These are phyloP conservation scores for Candolleomyces aberdarensis DNA, from an alignment of 768 basidiomycete species.

Conservation along the genomic window DNA sequence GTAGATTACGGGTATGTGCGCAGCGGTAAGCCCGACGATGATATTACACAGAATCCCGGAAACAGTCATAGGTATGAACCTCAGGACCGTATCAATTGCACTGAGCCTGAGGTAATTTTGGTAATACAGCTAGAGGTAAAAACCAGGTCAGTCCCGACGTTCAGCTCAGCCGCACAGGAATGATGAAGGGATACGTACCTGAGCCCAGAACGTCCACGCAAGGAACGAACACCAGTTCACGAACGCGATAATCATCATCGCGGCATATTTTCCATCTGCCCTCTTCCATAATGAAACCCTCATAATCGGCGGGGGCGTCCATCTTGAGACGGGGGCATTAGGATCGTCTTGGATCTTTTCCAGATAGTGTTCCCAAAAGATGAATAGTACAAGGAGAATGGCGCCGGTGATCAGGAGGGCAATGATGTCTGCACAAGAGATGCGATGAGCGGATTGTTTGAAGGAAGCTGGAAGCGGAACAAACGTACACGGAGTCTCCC, in stretches of 20 bases:
- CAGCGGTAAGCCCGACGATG: conserved; percentile 58
- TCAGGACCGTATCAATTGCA: conserved; percentile 60
- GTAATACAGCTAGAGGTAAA: conserved; percentile 55
- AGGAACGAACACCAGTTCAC: conserved; percentile 59
- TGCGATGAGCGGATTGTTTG: background rate
- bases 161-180: too few species aligned
- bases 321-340: conserved; percentile 17
- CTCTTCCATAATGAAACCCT: conserved; percentile 59
- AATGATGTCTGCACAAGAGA: conserved; percentile 58
- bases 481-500: conserved; percentile 45
- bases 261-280: conserved; percentile 59
- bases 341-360: conserved; percentile 36
- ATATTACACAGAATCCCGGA: conserved; percentile 63
- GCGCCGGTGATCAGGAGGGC: conserved; percentile 62
- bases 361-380: conserved; percentile 64
- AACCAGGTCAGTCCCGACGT: background rate
- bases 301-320: conserved; percentile 62
- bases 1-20: conserved; percentile 50
- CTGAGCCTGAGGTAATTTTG: conserved; percentile 56
- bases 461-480: background rate
- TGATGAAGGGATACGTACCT: conserved; percentile 12
- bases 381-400: conserved; percentile 50
- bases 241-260: conserved; percentile 61
- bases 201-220: conserved; percentile 43
- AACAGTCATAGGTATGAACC: conserved; percentile 70